These are phyloP conservation scores for Mortierella claussenii DNA, from an alignment of 192 early-diverging fungal species.

Conservation along the genomic window DNA sequence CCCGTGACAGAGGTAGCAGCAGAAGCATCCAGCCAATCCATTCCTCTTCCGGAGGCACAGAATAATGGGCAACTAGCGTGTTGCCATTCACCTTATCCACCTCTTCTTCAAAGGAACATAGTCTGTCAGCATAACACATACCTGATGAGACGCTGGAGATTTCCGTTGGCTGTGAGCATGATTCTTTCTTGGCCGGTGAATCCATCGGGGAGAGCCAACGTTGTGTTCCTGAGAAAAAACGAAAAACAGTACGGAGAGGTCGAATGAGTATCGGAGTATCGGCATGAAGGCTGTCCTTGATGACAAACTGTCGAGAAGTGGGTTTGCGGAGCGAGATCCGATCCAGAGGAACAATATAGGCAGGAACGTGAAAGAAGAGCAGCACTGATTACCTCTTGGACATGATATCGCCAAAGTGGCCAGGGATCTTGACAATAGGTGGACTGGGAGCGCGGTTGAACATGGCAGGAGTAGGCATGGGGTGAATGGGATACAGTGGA, in stretches of 20 bases:
- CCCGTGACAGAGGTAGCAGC: too few species aligned
- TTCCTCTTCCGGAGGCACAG: neutral
- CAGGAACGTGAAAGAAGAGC: too few species aligned
- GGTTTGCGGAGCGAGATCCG: too few species aligned
- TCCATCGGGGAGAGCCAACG: slow-evolving; percentile 43
- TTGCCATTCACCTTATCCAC: neutral
- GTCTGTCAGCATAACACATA: slow-evolving; percentile 2
- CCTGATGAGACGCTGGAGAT: slow-evolving; percentile 58
- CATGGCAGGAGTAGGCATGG: slow-evolving; percentile 43
- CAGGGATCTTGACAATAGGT: slow-evolving; percentile 47
- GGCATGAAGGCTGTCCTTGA: too few species aligned
- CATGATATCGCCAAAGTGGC: slow-evolving; percentile 61
- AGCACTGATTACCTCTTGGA: slow-evolving; percentile 29
- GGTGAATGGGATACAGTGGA: neutral
- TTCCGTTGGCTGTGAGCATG: slow-evolving; percentile 57
- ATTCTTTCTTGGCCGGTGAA: slow-evolving; percentile 56
- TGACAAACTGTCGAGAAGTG: too few species aligned
- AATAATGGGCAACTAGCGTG: too few species aligned
- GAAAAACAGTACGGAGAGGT: too few species aligned
- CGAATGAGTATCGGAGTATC: too few species aligned
- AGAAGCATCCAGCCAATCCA: too few species aligned
- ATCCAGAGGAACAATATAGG: too few species aligned
- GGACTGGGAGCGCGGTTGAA: slow-evolving; percentile 37
- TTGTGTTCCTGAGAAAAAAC: slow-evolving; percentile 38
- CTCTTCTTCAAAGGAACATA: neutral